Conservation (phyloP, 2,329 filamentous ascomycete species). For the Colletotrichum costaricense region DNA sequence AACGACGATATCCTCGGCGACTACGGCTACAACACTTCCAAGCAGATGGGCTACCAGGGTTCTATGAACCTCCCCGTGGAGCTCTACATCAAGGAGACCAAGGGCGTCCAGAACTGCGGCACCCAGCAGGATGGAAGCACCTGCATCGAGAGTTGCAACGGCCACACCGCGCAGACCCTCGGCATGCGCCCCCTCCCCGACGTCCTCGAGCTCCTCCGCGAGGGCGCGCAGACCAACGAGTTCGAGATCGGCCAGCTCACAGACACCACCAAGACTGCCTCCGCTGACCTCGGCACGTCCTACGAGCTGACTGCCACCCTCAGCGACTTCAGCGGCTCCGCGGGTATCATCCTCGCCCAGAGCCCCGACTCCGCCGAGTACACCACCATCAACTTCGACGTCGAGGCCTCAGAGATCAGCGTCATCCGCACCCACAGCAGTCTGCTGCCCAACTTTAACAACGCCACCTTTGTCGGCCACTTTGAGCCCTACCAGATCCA, state of each 20-base stretch:
- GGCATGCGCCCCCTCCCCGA: slow-evolving; percentile 32
- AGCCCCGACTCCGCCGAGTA: slow-evolving; percentile 33
- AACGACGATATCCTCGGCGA: slow-evolving; percentile 28
- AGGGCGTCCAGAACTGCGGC: slow-evolving; percentile 32
- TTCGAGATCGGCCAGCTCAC: slow-evolving; percentile 24
- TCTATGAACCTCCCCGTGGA: slow-evolving; percentile 34
- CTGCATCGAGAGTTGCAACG: slow-evolving; percentile 24
- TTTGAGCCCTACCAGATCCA: slow-evolving; percentile 32
- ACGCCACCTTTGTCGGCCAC: slow-evolving; percentile 32
- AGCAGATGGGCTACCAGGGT: slow-evolving; percentile 35
- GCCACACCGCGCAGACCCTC: slow-evolving; percentile 34
- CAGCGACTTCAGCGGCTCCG: slow-evolving; percentile 9
- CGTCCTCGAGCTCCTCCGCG: slow-evolving; percentile 31
- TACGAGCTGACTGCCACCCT: slow-evolving; percentile 36
- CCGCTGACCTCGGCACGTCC: slow-evolving; percentile 24
- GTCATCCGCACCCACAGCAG: slow-evolving; percentile 33
- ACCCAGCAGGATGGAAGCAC: slow-evolving; percentile 29
- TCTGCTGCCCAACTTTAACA: slow-evolving; percentile 35
- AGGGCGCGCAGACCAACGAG: slow-evolving; percentile 21
- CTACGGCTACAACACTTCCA: slow-evolving; percentile 21
- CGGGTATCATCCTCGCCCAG: slow-evolving; percentile 34
- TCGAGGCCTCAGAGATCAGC: slow-evolving; percentile 15
- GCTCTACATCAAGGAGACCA: slow-evolving; percentile 35
- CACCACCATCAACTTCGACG: slow-evolving; percentile 34
- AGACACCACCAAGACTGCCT: slow-evolving; percentile 8